Base-by-base conservation (phyloP, 345 rosid genomes). In the Brassica napus region DNA sequence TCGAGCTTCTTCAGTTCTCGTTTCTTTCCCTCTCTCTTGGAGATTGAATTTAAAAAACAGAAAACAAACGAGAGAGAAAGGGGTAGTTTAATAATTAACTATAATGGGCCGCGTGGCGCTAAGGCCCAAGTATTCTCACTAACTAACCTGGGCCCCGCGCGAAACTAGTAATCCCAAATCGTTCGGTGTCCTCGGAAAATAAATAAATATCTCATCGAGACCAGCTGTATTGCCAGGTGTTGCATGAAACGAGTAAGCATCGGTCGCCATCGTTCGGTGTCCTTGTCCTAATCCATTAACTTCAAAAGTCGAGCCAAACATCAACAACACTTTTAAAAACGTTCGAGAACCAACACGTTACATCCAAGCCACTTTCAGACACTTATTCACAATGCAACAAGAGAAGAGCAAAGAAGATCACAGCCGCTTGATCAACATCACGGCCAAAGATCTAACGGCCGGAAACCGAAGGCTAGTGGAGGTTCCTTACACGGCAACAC, bases 391-490 rank as follows among this genome's bases (percentile, higher is more conserved):
- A 18, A 81, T 81, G 83, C 83, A 80, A 75, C 79, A 75, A 59
- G 77, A 76, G 34, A 72, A 63, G 42, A 75, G 21, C 76, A 54
- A 59, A 31, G 77, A 81, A 30, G 69, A 71, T 65, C 83, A 66
- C 35, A 81, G 37, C 74, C 83, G 83, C 24, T 47, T 71, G 35
- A 32, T 59, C 61, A 59, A 75, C 61, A 57, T 76, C 73, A 76
- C 74, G 73, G 83, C 80, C 8, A 81, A 82, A 69, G 88, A 91
- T 49, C 62, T 89, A 18, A 64, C 86, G 77, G 83, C 72, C 14
- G 71, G 76, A 68, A 85, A 88, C 76, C 83, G 86, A 44, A 72
- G 91, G 26, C 87, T 94, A 3, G 94, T 87, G 24, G 97, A 89
- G 79, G 88, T 89, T 32, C 93, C 97, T 0, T 84, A 89, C 83